phyloP scores from a whole-genome alignment of 108 stramenopile species.

The Nitzschia sp. region DNA sequence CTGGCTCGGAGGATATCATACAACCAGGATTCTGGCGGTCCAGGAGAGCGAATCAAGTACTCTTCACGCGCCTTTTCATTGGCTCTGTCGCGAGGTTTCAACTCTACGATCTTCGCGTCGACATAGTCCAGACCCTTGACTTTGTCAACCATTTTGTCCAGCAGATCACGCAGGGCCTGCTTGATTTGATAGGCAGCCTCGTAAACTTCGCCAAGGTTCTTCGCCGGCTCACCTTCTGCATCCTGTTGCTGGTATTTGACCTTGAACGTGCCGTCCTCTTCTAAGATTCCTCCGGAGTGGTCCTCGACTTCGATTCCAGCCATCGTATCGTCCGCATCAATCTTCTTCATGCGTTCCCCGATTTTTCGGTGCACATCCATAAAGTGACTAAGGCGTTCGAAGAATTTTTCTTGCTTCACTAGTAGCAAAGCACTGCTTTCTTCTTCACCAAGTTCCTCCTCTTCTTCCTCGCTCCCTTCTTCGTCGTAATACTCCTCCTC shows the following conservation, averaged over 20 bases:
- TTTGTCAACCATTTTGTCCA: slow-evolving; percentile 43
- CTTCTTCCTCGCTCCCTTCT: slow-evolving; percentile 20
- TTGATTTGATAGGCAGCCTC: slow-evolving; percentile 48
- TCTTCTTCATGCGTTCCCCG: slow-evolving; percentile 38
- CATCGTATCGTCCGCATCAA: slow-evolving; percentile 26
- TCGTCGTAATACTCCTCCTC: slow-evolving; percentile 9
- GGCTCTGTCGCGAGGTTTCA: slow-evolving; percentile 41
- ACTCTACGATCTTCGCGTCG: slow-evolving; percentile 37
- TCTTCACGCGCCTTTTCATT: slow-evolving; percentile 42
- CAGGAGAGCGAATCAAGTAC: slow-evolving; percentile 32
- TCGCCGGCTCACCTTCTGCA: slow-evolving; percentile 37
- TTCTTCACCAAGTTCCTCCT: slow-evolving; percentile 25
- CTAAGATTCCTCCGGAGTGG: slow-evolving; percentile 33
- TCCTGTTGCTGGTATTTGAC: slow-evolving; percentile 39
- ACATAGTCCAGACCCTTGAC: slow-evolving; percentile 46
- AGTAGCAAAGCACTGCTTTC: slow-evolving; percentile 24
- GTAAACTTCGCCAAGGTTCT: slow-evolving; percentile 40
- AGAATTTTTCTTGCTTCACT: slow-evolving; percentile 38
- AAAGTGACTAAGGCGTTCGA: slow-evolving; percentile 41
- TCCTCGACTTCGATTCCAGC: slow-evolving; percentile 28
- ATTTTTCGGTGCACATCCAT: slow-evolving; percentile 42
- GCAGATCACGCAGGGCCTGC: slow-evolving; percentile 32
- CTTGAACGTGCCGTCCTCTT: slow-evolving; percentile 30
- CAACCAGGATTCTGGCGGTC: slow-evolving; percentile 39
- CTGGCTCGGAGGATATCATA: slow-evolving; percentile 40